Evolutionary conservation across 2,329 filamentous ascomycete genomes (phyloP).

Genomic region (Colletotrichum echinochloae): DNA sequence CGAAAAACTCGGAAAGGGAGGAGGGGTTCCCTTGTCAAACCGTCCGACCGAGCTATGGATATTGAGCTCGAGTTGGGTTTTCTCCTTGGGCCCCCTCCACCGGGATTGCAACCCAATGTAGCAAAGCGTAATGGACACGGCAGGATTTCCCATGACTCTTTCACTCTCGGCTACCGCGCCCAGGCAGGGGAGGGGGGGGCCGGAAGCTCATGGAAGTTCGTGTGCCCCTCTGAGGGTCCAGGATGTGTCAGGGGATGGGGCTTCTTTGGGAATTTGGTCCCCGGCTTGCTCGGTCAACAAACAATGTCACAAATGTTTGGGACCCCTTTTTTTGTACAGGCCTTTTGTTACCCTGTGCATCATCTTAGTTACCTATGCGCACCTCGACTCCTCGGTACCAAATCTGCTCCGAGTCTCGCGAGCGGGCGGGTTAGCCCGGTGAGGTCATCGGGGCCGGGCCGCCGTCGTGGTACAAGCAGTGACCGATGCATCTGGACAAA

Average conservation of each 20-base stretch:
- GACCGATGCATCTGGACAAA: not conserved
- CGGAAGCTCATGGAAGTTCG: too few species aligned
- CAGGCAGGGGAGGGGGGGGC: not conserved
- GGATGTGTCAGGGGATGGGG: not conserved
- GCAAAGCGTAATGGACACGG: constrained; percentile 28
- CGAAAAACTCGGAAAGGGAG: constrained; percentile 2
- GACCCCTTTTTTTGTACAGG: too few species aligned
- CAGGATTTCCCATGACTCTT: constrained; percentile 12
- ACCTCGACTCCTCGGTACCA: too few species aligned
- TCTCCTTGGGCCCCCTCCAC: constrained; percentile 24
- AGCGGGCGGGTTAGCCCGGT: not conserved
- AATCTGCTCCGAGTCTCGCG: too few species aligned
- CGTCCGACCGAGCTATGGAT: too few species aligned
- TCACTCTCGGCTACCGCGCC: constrained; percentile 31
- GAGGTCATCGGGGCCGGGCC: constrained; percentile 5
- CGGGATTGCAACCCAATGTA: constrained; percentile 31
- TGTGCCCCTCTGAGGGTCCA: constrained; percentile 1
- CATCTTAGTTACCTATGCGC: too few species aligned
- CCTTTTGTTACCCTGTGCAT: too few species aligned
- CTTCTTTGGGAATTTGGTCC: not conserved
- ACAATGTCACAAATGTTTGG: not conserved
- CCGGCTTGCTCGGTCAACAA: not conserved
- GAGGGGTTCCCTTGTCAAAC: not conserved
- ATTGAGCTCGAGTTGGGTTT: not conserved
- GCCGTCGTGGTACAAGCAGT: not conserved